phyloP scores from a whole-genome alignment of 441 rosid species.

The Erodium trifolium region DNA sequence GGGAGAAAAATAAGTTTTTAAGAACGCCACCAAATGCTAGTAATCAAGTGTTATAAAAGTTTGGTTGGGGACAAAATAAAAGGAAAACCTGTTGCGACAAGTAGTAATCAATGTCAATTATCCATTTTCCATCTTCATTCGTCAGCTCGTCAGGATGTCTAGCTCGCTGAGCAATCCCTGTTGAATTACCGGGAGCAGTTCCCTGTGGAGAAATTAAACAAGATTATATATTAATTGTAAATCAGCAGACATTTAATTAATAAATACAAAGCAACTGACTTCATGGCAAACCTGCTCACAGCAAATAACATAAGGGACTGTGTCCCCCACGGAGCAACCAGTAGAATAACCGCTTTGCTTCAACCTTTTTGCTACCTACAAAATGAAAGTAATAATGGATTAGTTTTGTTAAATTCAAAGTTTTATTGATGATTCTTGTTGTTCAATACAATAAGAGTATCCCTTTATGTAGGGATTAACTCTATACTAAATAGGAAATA shows the following conservation, averaged over 20 bases:
- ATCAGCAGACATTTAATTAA: slow-evolving; percentile 1
- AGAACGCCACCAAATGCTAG: not conserved
- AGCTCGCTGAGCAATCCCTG: slow-evolving; percentile 90
- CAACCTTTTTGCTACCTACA: slow-evolving; percentile 83
- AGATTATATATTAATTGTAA: slow-evolving; percentile 3
- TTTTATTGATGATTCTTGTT: too few species aligned
- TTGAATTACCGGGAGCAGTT: slow-evolving; percentile 39
- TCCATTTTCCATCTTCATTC: slow-evolving; percentile 70
- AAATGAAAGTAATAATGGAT: slow-evolving; percentile 20
- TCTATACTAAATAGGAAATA: too few species aligned
- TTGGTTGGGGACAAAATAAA: not conserved
- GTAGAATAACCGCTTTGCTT: slow-evolving; percentile 74
- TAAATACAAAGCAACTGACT: slow-evolving; percentile 13
- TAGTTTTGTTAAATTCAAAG: not conserved
- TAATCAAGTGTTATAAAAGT: not conserved
- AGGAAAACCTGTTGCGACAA: slow-evolving; percentile 53
- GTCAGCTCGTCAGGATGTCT: slow-evolving; percentile 93
- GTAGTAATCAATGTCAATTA: slow-evolving; percentile 93
- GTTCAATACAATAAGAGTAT: too few species aligned
- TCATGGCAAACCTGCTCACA: slow-evolving; percentile 65
- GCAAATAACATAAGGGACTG: slow-evolving; percentile 88
- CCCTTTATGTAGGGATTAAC: too few species aligned
- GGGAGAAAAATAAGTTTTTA: slow-evolving; percentile 1
- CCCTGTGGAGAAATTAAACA: slow-evolving; percentile 40
- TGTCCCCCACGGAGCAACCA: slow-evolving; percentile 84